Base-by-base conservation (phyloP, 371 early-diverging fungal genomes). In the Mucor sp. region DNA sequence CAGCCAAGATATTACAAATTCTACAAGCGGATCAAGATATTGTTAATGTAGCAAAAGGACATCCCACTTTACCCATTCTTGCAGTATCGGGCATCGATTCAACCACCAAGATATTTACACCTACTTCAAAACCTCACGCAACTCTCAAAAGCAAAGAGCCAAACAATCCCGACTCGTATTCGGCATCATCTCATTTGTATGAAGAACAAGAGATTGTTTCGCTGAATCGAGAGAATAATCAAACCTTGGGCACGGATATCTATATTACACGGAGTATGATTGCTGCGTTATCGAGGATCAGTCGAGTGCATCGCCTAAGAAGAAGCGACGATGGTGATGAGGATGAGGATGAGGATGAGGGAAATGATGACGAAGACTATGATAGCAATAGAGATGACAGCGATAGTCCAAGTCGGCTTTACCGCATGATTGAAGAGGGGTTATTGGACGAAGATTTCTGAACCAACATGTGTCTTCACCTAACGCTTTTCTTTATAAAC, bases 41-140 rank as follows among this genome's bases (percentile, higher is more conserved):
- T 8, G 89, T 90, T n/a, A 88, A 90, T 69, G 86, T 86, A 6
- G 71, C 87, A 8, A 82, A 85, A 68, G 85, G 82, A 4, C 85
- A 85, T 69, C 85, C 85, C 4, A 65, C 58, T 14, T 64, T 78
- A 58, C 85, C 85, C 21, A 72, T 60, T 68, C 84, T 77, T 79
- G 92, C 72, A 0, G 71, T 72, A 8, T 84, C 89, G 0, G 94
- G 94, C 1, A 94, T 94, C 39, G 95, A 94, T 66, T 74, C 83
- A 21, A 90, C 90, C 3, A 75, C 89, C 50, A 91, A 93, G 66
- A 84, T 94, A 21, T 89, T 92, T 61, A 79, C 80, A 50, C 89
- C 91, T 4, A 84, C 75, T 0, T 80, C 86, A 35, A 66, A 44
- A 43, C 75, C 27, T 27, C 60, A 44, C 35, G 67, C 44, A 21